phyloP scores from a whole-genome alignment of 108 stramenopile species.

The Conticribra weissflogii region DNA sequence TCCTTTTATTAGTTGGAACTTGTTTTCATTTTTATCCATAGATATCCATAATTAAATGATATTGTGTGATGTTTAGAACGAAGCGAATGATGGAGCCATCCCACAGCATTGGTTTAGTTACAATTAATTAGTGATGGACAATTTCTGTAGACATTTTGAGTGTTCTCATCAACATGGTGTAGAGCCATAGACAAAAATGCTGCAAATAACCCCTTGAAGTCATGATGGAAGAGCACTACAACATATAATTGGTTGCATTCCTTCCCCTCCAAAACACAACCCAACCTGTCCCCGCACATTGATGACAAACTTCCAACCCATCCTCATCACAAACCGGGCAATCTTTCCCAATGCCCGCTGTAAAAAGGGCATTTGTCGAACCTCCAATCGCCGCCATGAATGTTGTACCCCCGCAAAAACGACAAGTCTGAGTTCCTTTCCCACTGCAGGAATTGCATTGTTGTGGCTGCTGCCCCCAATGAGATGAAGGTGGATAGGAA shows the following conservation, averaged over 20 bases:
- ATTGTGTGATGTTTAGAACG: too few species aligned
- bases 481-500: conserved; percentile 6
- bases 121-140: too few species aligned
- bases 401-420: conserved; percentile 40
- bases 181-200: not conserved
- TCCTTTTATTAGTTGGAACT: too few species aligned
- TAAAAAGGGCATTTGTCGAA: conserved; percentile 35
- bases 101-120: too few species aligned
- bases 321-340: conserved; percentile 47
- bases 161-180: not conserved
- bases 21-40: too few species aligned
- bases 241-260: not conserved
- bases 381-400: conserved; percentile 38
- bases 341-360: conserved; percentile 32
- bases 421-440: conserved; percentile 18
- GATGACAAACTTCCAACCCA: conserved; percentile 31
- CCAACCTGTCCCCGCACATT: conserved; percentile 46
- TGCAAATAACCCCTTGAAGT: not conserved
- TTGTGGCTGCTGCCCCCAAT: conserved; percentile 9
- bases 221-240: not conserved
- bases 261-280: conserved; percentile 33
- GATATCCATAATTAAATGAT: too few species aligned
- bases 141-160: too few species aligned
- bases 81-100: too few species aligned
- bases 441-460: conserved; percentile 30